Percentiles rank a stretch among this genome's conserved stretches.
Evolutionary conservation across 805 yeast species (phyloP).

Genomic region (Saccharomycopsis malanga): DNA sequence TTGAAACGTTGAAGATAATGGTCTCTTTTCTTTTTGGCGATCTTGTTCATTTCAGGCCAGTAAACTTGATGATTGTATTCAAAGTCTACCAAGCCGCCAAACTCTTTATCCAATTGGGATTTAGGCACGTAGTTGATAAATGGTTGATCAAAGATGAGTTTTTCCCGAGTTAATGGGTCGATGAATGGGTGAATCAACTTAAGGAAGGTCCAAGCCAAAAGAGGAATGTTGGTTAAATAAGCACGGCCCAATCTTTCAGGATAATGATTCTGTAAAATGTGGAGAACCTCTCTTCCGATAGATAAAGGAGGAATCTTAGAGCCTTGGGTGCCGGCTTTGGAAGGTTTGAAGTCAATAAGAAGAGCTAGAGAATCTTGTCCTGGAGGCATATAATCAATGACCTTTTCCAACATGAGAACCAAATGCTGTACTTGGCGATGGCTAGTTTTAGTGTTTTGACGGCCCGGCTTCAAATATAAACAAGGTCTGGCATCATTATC

Average conservation of each 20-base stretch:
- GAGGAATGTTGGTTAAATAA: constrained; percentile 84
- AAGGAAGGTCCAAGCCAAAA: constrained; percentile 87
- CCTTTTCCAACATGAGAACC: constrained; percentile 87
- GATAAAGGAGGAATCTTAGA: constrained; percentile 83
- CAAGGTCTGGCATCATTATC: constrained; percentile 91
- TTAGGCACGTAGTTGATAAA: constrained; percentile 74
- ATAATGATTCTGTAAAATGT: constrained; percentile 92
- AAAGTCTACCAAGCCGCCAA: constrained; percentile 82
- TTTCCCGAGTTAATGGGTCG: constrained; percentile 91
- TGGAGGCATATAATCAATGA: constrained; percentile 89
- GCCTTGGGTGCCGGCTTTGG: constrained; percentile 45
- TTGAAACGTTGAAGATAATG: constrained; percentile 63
- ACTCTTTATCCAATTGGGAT: constrained; percentile 73
- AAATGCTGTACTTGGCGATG: constrained; percentile 92
- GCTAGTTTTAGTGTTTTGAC: constrained; percentile 89
- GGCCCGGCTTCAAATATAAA: constrained; percentile 83
- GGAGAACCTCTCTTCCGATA: constrained; percentile 85
- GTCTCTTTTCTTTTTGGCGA: constrained; percentile 52
- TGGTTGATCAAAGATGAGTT: constrained; percentile 86
- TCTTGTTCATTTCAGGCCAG: constrained; percentile 64
- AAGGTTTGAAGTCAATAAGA: constrained; percentile 84
- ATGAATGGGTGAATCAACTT: constrained; percentile 92
- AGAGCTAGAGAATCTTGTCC: constrained; percentile 94
- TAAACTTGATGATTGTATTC: constrained; percentile 73
- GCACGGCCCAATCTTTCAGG: constrained; percentile 97